Base-by-base conservation (phyloP, 768 basidiomycete species). In the Amanita rimosa region DNA sequence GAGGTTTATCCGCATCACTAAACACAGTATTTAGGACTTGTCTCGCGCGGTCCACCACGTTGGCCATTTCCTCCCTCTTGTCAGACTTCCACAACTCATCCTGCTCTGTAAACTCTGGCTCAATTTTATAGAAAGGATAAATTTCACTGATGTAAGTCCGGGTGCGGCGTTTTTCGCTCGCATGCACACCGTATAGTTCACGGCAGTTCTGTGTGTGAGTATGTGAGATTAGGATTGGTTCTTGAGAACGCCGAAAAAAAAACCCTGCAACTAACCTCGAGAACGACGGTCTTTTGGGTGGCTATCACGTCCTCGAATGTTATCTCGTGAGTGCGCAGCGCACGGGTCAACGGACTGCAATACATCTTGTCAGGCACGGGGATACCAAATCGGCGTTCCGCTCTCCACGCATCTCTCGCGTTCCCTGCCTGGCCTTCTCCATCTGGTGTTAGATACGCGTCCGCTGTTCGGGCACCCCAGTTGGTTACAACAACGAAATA, bases 111-210 rank as follows among this genome's bases (percentile, higher is more conserved):
- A 89, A 76, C 0, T 69, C 74, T 1, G 60, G 57, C 55, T 87
- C 83, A 39, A 85, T 71, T 5, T 45, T 53, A 57, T 80, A 80
- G 3, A 62, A 59, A 0, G 80, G 78, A 57, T 76, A 85, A 6
- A 68, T 54, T 0, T 50, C 48, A 0, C 60, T 54, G 51, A 88
- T 80, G 48, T 74, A 69, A 0, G 74, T 67, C 29, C 62, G 67
- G 2, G 70, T 66, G 16, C 68, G 67, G 13, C 85, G 74, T 53
- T 74, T 72, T 60, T 88, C 86, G 55, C 83, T 85, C 0, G 84
- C 84, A 51, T 86, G 83, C 1, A 75, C 70, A 0, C 84, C 78
- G 51, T 76, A 74, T 52, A 71, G 70, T 60, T 88, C 86, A 26
- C 84, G 75, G 43, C 77, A 73, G 52, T 81, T 72, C 86, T 88